A percentile compares a stretch with the other conserved stretches of the same genome.
These are phyloP conservation scores for Yamadazyma tumulicola DNA, from an alignment of 805 yeast genomes.

Conservation along the genomic window DNA sequence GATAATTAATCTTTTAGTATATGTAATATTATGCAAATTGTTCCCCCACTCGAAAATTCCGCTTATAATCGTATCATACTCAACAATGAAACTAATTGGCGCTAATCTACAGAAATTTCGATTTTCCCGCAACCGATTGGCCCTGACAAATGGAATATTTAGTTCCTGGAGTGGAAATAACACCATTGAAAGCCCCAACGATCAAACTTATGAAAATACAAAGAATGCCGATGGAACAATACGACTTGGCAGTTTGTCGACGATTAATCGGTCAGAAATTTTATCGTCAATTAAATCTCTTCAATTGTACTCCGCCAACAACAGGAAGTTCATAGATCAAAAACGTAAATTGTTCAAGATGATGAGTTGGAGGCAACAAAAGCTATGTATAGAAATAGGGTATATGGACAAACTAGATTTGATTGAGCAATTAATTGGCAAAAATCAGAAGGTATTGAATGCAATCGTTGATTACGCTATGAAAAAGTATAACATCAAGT, in stretches of 20 bases:
- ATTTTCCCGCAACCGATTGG: too few relatives aligned
- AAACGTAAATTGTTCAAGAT: constrained; percentile 41
- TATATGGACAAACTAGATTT: constrained; percentile 50
- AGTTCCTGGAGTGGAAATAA: too few relatives aligned
- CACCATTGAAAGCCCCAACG: too few relatives aligned
- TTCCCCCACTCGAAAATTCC: constrained; percentile 6
- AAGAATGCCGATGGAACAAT: too few relatives aligned
- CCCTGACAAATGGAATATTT: too few relatives aligned
- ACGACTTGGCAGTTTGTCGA: too few relatives aligned
- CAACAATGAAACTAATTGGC: constrained; percentile 3
- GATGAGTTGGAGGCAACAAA: constrained; percentile 56
- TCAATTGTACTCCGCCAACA: constrained; percentile 38
- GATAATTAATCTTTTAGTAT: not conserved
- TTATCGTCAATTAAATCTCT: constrained; percentile 45
- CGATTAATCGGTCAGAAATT: constrained; percentile 24
- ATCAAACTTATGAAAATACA: too few relatives aligned
- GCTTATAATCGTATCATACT: constrained; percentile 3
- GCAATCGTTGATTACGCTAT: constrained; percentile 44
- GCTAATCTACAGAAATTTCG: too few relatives aligned
- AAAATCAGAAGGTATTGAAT: constrained; percentile 47
- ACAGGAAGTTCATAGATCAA: constrained; percentile 43
- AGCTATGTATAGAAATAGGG: constrained; percentile 48
- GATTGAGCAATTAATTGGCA: constrained; percentile 45
- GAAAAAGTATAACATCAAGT: constrained; percentile 41
- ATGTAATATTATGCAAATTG: not conserved